phyloP scores from a whole-genome alignment of 352 stramenopile species.

The Pythium brassicae region DNA sequence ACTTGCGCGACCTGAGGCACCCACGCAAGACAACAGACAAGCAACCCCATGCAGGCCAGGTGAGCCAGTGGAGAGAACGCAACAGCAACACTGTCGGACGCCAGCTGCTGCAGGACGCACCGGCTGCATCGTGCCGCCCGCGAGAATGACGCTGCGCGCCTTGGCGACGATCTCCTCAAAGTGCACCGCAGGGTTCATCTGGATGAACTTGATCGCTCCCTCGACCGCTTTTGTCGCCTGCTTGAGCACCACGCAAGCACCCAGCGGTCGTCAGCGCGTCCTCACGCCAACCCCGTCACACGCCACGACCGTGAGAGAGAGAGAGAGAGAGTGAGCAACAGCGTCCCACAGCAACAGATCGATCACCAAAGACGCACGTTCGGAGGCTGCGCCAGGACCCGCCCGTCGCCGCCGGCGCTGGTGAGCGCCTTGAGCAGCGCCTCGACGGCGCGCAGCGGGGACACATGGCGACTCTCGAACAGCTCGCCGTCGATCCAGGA shows the following conservation, averaged over 20 bases:
- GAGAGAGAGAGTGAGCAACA: no score
- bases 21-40: neutral
- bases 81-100: neutral
- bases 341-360: no score
- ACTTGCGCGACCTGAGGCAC: constrained; percentile 85
- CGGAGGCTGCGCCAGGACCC: constrained; percentile 59
- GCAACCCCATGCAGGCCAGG: no score
- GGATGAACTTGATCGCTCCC: constrained; percentile 89
- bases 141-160: constrained; percentile 93
- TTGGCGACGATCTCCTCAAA: constrained; percentile 95
- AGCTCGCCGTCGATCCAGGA: constrained; percentile 21
- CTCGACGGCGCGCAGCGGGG: constrained; percentile 73
- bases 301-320: neutral
- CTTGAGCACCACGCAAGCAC: neutral
- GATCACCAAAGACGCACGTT: constrained; percentile 57
- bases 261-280: constrained; percentile 8
- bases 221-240: constrained; percentile 46
- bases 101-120: constrained; percentile 37
- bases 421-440: constrained; percentile 75
- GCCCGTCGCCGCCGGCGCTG: constrained; percentile 58
- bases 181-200: constrained; percentile 93
- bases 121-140: constrained; percentile 97
- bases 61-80: neutral
- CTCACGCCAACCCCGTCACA: neutral
- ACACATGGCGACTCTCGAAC: constrained; percentile 78